Evolutionary conservation across 2,329 filamentous ascomycete genomes (phyloP).

Genomic region (Podosphaera xanthii): DNA sequence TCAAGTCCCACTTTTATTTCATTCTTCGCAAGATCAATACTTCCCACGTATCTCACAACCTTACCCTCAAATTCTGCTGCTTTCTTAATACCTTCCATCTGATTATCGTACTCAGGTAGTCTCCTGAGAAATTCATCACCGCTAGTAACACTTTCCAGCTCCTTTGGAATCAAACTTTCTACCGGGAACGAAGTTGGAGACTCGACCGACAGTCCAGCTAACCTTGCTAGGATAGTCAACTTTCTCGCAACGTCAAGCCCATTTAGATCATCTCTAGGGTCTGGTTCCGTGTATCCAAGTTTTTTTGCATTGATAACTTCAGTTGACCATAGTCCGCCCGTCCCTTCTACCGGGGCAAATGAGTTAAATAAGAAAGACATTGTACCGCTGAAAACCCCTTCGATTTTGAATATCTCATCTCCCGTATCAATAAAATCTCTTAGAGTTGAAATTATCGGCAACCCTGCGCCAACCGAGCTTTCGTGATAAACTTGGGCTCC

Average conservation of each 20-base stretch:
- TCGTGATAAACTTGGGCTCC: conserved; percentile 85
- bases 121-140: conserved; percentile 71
- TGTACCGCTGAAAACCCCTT: conserved; percentile 92
- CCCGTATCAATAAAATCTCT: conserved; percentile 89
- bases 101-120: conserved; percentile 60
- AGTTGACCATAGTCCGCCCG: conserved; percentile 65
- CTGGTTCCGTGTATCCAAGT: conserved; percentile 76
- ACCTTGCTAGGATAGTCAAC: conserved; percentile 74
- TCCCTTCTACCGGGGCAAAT: conserved; percentile 61
- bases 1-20: conserved; percentile 80
- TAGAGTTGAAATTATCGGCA: conserved; percentile 81
- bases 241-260: conserved; percentile 85
- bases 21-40: conserved; percentile 62
- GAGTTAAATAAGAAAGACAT: conserved; percentile 98
- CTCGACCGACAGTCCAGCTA: conserved; percentile 61
- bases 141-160: conserved; percentile 52
- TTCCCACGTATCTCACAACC: conserved; percentile 83
- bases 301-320: conserved; percentile 86
- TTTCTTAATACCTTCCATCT: conserved; percentile 76
- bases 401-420: conserved; percentile 74
- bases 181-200: conserved; percentile 80
- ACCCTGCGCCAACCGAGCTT: conserved; percentile 75
- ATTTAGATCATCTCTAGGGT: conserved; percentile 69
- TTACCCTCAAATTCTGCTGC: conserved; percentile 72
- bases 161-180: conserved; percentile 74